Evolutionary conservation across 2,329 filamentous ascomycete species (phyloP), one percentile per base, ranked within the genome.

Genomic region (Epicoccum nigrum): DNA sequence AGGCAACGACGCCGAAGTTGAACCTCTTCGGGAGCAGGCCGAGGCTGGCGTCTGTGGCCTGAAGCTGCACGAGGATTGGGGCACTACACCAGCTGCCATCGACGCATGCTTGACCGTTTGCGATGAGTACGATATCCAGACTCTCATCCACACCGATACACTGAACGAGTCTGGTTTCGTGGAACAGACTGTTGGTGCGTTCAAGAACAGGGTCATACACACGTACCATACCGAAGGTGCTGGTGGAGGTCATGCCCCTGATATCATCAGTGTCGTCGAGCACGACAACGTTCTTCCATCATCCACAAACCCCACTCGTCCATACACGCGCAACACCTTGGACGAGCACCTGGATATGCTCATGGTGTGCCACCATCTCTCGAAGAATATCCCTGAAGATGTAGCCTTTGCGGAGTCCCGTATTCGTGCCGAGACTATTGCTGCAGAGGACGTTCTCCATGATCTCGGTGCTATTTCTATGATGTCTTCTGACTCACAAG

Each of bases 331-430:
- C 59, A 97, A 97, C 77, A 97, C 93, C 0, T 83, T 97, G 0
- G 93, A 97, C 68, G 93, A 97, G 75, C 93, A 97, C 75, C 83
- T 97, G 12, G 93, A 97, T 77, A 97, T 97, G 93, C 79, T 97
- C 38, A 97, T 97, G 93, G 91, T 96, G 30, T 97, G 93, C 79
- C 93, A 97, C 74, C 93, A 97, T 69, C 79, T 97, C 8, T 92
- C 87, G 44, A 90, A 90, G 74, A 87, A 96, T 74, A 97, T 97
- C 53, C 90, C 92, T 51, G 93, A 97, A 76, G 93, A 97, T 70
- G 88, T 97, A 12, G 92, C 92, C 1, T 97, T 97, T 67, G 93
- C 93, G 39, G 93, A 97, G 77, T 91, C 86, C 28, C 90, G 93
- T 31, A 97, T 97, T 74, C 89, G 93, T 51, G 90, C 91, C 59